Base-by-base conservation (phyloP, 768 basidiomycete genomes). In the Russula compacta region DNA sequence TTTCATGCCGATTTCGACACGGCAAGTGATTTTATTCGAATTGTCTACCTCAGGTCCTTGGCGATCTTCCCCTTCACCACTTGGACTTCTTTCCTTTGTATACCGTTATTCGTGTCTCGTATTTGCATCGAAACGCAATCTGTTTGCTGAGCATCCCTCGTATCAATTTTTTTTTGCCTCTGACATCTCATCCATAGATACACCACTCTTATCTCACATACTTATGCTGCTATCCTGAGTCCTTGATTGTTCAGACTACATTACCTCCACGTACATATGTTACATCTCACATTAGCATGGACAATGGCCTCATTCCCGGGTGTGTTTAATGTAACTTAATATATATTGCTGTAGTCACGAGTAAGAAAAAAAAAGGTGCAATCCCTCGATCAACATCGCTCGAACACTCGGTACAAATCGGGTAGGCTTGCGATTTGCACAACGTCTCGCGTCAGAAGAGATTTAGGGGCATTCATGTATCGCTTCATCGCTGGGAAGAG, bases 401-500 rank as follows among this genome's bases (percentile, higher is more conserved):
- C 95, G 68, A 98, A 99, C 0, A 98, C 89, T 64, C 88, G 86
- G 72, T 97, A 99, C 56, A 99, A 75, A 64, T 95, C 92, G 1
- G 93, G 93, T 46, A 98, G 73, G 71, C 83, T 88, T 10, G 97
- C 94, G 19, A 95, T 83, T 73, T 95, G 90, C 2, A 92, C 83
- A 5, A 98, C 84, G 68, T 92, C 89, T 32, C 71, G 70, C 65
- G 86, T 88, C 53, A 87, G 77, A 60, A 87, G 75, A 3, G 80
- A 81, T 70, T 81, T 86, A 7, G 79, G 92, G 48, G 84, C 82
- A 6, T 75, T 71, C 12, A 95, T 74, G 71, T 95, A 89, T 56
- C 83, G 81, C 59, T 90, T 81, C 76, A 93, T 82, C 0, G 87
- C 83, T 6, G 94, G 94, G 71, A 97, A 97, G 35, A 98, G 70